phyloP scores from a whole-genome alignment of 2,329 filamentous ascomycete genomes.

The Lachnellula subtilissima region DNA sequence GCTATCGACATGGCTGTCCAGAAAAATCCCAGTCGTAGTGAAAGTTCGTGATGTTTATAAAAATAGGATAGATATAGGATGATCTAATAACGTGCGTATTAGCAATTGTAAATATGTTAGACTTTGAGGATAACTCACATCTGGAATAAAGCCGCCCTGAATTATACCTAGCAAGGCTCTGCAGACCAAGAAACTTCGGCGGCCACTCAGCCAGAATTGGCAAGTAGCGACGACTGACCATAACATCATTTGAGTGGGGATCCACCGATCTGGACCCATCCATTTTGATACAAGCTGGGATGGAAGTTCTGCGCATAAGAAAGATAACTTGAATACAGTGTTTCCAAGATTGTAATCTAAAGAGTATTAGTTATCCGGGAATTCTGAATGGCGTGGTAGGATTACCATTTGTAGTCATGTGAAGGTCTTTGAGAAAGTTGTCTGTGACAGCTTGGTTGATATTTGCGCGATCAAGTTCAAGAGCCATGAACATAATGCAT shows the following conservation, averaged over 20 bases:
- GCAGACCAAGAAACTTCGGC: constrained; percentile 32
- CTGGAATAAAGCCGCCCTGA: constrained; percentile 52
- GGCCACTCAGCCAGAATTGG: constrained; percentile 34
- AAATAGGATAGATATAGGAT: constrained; percentile 66
- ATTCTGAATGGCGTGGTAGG: neutral
- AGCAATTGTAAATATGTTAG: neutral
- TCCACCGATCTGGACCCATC: constrained; percentile 47
- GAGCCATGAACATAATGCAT: constrained; percentile 56
- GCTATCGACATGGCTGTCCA: constrained; percentile 54
- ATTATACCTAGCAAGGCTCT: constrained; percentile 24
- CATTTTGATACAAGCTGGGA: constrained; percentile 47
- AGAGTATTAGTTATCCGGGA: neutral
- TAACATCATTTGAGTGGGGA: constrained; percentile 48
- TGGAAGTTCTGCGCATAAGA: constrained; percentile 47
- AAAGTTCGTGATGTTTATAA: constrained; percentile 62
- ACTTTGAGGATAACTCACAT: constrained; percentile 38
- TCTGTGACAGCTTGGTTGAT: constrained; percentile 53
- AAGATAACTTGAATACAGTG: constrained; percentile 35
- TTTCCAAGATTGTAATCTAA: constrained; percentile 45
- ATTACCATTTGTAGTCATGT: constrained; percentile 41
- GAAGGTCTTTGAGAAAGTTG: constrained; percentile 48
- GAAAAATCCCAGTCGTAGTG: constrained; percentile 61
- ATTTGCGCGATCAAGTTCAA: constrained; percentile 58
- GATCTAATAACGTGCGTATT: constrained; percentile 19
- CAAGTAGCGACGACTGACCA: constrained; percentile 52